A percentile compares a stretch with the other conserved stretches of the same genome.
Evolutionary conservation across 331 rosid species (phyloP).

Genomic region (Quercus phellos): DNA sequence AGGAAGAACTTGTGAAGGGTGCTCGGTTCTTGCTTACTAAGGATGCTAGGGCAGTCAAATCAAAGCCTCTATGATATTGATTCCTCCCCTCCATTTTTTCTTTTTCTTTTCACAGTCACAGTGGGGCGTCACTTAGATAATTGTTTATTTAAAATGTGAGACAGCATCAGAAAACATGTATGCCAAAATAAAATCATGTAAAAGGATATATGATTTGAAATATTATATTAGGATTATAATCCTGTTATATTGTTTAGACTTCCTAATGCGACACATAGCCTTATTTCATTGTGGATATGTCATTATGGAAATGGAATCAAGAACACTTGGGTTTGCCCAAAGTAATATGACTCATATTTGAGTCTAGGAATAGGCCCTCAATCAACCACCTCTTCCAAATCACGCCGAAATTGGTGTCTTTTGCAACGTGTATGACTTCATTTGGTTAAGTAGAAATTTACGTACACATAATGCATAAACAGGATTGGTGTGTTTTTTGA

Average conservation of each 20-base stretch:
- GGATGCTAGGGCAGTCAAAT: constrained; percentile 32
- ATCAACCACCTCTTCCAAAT: no score
- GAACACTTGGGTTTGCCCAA: no score
- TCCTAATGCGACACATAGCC: not conserved
- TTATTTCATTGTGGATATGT: no score
- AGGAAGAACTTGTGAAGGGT: constrained; percentile 82
- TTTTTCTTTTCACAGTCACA: not conserved
- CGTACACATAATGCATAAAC: no score
- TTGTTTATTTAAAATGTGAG: not conserved
- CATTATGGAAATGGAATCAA: no score
- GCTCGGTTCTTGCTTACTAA: constrained; percentile 59
- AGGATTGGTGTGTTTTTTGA: no score
- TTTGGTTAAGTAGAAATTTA: no score
- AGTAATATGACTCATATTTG: no score
- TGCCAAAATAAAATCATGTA: not conserved
- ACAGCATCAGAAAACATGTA: not conserved
- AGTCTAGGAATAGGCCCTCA: no score
- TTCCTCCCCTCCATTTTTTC: not conserved
- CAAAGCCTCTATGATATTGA: constrained; percentile 37
- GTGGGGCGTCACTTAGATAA: constrained; percentile 2
- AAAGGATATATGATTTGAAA: not conserved
- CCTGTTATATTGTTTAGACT: not conserved
- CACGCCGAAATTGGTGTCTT: no score
- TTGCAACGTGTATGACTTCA: no score
- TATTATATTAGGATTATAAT: not conserved